Percentiles rank a stretch among this genome's conserved stretches.
phyloP scores from a whole-genome alignment of 2,329 filamentous ascomycete species.

The Stachybotrys echinatus region DNA sequence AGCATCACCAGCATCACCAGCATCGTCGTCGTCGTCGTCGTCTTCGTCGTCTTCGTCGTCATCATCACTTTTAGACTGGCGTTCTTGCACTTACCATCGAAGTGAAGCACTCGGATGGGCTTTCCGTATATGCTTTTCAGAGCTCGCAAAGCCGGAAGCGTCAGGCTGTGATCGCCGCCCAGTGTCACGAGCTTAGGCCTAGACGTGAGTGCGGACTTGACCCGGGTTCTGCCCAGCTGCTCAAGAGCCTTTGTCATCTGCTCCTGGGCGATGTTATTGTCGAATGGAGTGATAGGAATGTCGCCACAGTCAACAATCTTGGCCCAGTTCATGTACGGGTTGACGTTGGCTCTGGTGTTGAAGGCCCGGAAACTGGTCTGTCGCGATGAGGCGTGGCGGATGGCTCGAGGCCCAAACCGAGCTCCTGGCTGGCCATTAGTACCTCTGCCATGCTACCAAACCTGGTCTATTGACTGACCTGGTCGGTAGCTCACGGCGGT shows the following conservation, averaged over 20 bases:
- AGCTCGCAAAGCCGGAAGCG: conserved; percentile 64
- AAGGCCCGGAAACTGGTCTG: conserved; percentile 74
- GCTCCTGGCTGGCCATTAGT: conserved; percentile 40
- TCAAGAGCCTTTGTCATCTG: conserved; percentile 82
- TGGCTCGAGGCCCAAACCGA: conserved; percentile 82
- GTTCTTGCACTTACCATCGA: conserved; percentile 43
- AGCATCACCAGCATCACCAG: not conserved
- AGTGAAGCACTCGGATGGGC: conserved; percentile 66
- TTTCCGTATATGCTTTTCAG: conserved; percentile 56
- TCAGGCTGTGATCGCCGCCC: conserved; percentile 68
- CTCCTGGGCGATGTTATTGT: conserved; percentile 72
- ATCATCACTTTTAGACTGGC: no score
- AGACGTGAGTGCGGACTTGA: conserved; percentile 26
- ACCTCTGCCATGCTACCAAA: not conserved
- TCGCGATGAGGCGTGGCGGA: conserved; percentile 75
- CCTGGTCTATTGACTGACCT: conserved; percentile 6
- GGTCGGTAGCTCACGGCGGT: conserved; percentile 8
- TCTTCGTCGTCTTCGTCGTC: no score
- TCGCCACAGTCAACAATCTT: conserved; percentile 87
- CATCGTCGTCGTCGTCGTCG: not conserved
- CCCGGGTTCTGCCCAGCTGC: conserved; percentile 51
- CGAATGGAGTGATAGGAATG: conserved; percentile 80
- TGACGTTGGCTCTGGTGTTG: conserved; percentile 77
- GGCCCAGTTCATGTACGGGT: conserved; percentile 79
- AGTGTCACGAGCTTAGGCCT: conserved; percentile 60